Evolutionary conservation across 495 filamentous ascomycete genomes (phyloP).

Genomic region (Neurospora sp.): DNA sequence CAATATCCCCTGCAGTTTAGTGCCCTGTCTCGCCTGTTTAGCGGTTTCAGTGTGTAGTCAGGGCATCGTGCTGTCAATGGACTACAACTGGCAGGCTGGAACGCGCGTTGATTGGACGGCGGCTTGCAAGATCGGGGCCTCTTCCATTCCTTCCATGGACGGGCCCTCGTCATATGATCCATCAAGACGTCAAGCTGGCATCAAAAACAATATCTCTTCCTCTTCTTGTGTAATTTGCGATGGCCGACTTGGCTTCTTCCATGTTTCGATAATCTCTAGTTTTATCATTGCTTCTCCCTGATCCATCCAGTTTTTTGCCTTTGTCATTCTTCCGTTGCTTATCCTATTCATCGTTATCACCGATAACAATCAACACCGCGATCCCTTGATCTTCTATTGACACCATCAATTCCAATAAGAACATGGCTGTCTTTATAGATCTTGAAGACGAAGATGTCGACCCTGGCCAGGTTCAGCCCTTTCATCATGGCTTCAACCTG

Average conservation of each 20-base stretch:
- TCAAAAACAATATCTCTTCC: conserved; percentile 3
- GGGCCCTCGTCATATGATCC: neutral
- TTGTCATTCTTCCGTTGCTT: neutral
- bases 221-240: neutral
- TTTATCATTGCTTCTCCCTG: neutral
- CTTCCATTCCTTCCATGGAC: neutral
- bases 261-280: conserved; percentile 1
- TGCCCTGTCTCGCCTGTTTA: neutral
- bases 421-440: conserved; percentile 58
- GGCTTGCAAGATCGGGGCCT: neutral
- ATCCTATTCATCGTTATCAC: neutral
- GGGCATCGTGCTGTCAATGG: neutral
- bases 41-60: neutral
- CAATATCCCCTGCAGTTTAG: neutral
- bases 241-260: neutral
- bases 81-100: neutral
- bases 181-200: conserved; percentile 5
- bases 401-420: neutral
- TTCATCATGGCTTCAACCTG: neutral
- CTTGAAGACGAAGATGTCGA: conserved; percentile 47
- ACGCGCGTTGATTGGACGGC: neutral
- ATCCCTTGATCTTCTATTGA: neutral
- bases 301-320: neutral
- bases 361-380: neutral
- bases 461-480: conserved; percentile 25